Conservation (phyloP, 2,329 filamentous ascomycete genomes). For the Dothiorella sarmentorum region DNA sequence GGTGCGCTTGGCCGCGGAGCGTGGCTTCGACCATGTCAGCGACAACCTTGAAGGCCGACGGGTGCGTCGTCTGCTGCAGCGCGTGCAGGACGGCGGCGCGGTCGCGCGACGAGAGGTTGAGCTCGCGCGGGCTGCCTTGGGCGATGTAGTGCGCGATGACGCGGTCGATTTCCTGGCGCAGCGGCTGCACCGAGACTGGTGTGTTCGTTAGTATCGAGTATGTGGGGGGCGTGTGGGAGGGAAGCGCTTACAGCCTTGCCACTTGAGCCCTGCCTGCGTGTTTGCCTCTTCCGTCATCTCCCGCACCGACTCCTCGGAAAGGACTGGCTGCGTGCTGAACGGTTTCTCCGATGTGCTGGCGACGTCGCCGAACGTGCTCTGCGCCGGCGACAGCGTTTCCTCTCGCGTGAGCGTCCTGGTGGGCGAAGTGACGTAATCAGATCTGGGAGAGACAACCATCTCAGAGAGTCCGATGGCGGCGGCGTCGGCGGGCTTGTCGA, state of each 20-base stretch:
- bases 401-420: background rate
- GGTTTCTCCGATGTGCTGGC: too few relatives aligned
- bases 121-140: constrained; percentile 62
- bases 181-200: constrained; percentile 51
- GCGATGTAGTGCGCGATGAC: constrained; percentile 74
- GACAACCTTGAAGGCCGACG: constrained; percentile 63
- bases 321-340: constrained; percentile 18
- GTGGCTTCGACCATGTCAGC: constrained; percentile 62
- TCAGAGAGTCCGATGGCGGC: constrained; percentile 16
- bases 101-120: constrained; percentile 69
- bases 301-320: constrained; percentile 18
- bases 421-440: background rate
- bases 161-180: constrained; percentile 69
- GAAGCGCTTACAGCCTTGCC: constrained; percentile 22
- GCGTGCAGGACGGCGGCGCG: constrained; percentile 62
- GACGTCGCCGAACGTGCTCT: background rate
- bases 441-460: background rate
- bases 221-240: background rate
- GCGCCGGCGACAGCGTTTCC: background rate
- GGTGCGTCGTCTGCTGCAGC: constrained; percentile 72
- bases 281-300: constrained; percentile 20
- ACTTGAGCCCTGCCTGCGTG: constrained; percentile 17
- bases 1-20: constrained; percentile 71
- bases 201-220: background rate
- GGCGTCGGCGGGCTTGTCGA: constrained; percentile 15